Base-by-base conservation (phyloP, 352 stramenopile genomes). In the Hyaloperonospora brassicae region DNA sequence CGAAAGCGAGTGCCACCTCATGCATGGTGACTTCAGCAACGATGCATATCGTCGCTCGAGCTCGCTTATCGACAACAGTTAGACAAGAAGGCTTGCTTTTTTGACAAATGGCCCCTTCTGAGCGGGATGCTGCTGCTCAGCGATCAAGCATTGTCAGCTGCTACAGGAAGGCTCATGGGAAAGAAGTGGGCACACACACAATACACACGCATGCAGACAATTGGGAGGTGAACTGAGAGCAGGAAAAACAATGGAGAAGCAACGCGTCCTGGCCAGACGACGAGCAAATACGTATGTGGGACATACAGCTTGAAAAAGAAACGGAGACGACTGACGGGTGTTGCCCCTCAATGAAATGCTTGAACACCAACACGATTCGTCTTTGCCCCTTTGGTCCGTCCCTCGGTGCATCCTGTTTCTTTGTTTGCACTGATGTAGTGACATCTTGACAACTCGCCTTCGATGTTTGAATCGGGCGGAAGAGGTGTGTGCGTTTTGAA, bases 1-100 rank as follows among this genome's bases (percentile, higher is more conserved):
- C 38, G 76, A 53, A 55, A 71, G n/a, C 30, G 63, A 68, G 8
- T 54, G 59, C 12, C 55, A 68, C 22, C 49, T 52, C 25, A 49
- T 72, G 47, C 61, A 57, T 41, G 55, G 27, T 22, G 55, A 62
- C 30, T 79, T 81, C 51, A 55, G 62, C 25, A 55, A 65, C n/a
- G 64, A 68, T 11, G 43, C 64, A 10, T 87, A 79, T 22, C 70
- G 64, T 22, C 68, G 64, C 25, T 62, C 71, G 0, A 52, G 71
- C 23, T 77, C 71, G 43, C 57, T 84, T 52, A 51, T 80, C 47
- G 75, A 79, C 58, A 82, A 77, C 54, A 64, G 66, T 42, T 71
- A 74, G 47, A 63, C 57, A 44, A 22, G 4, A 14, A 35, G 47
- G 13, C 17, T 38, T 17, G 38, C 52, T 38, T 25, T 17, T 40